These are phyloP conservation scores for Candida tammaniensis DNA, from an alignment of 805 yeast species.

Conservation along the genomic window DNA sequence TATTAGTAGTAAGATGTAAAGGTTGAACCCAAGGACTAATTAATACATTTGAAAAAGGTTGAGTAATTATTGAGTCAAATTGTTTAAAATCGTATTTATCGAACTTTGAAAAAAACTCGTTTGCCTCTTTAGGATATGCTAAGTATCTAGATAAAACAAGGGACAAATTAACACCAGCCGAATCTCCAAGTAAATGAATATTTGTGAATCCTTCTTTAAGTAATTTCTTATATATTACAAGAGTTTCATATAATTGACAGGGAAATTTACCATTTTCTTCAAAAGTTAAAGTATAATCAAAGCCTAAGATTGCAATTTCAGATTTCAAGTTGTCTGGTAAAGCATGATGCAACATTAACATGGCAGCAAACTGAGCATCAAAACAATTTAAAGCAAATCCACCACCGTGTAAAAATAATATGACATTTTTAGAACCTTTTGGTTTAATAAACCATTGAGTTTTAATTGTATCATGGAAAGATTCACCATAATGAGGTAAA, in stretches of 20 bases:
- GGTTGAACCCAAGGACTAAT: constrained; percentile 39
- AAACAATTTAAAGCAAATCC: constrained; percentile 27
- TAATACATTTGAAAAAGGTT: constrained; percentile 27
- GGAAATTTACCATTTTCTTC: constrained; percentile 30
- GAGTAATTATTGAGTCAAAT: constrained; percentile 13
- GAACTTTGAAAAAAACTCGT: constrained; percentile 17
- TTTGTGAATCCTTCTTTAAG: constrained; percentile 22
- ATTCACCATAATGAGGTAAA: constrained; percentile 14
- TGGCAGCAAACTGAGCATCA: constrained; percentile 28
- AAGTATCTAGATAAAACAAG: constrained; percentile 19
- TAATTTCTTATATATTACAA: constrained; percentile 23
- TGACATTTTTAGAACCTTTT: constrained; percentile 14
- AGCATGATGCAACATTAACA: constrained; percentile 27
- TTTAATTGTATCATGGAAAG: constrained; percentile 18
- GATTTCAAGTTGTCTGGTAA: constrained; percentile 17
- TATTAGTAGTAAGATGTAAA: constrained; percentile 21
- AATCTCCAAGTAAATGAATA: constrained; percentile 38
- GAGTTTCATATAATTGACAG: constrained; percentile 28
- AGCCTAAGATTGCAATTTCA: constrained; percentile 23
- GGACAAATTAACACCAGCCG: constrained; percentile 41
- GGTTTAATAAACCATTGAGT: constrained; percentile 34
- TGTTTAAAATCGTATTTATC: constrained; percentile 11
- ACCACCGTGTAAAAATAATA: constrained; percentile 40
- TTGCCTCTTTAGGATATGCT: constrained; percentile 31
- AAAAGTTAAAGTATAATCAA: constrained; percentile 32